These are phyloP conservation scores for Fusarium multiceps DNA, from an alignment of 2,329 filamentous ascomycete species.

Conservation along the genomic window DNA sequence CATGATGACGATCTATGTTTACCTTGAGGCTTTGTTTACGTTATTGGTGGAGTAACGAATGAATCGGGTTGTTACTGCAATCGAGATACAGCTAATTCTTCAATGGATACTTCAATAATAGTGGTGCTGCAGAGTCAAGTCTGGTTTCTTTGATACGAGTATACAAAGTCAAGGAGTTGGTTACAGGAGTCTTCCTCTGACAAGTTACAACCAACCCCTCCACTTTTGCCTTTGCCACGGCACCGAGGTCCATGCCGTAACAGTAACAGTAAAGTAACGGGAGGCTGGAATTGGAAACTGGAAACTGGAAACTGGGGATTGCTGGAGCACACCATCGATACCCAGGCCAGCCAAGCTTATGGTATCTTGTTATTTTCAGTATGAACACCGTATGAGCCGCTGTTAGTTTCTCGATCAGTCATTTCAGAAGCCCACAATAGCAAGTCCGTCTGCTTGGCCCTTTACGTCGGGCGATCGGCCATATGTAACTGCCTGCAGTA, in stretches of 20 bases:
- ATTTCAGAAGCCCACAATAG: background rate
- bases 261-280: background rate
- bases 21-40: background rate
- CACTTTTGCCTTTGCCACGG: conserved; percentile 18
- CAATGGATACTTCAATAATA: background rate
- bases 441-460: background rate
- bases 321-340: conserved; percentile 33
- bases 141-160: background rate
- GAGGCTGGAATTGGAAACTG: background rate
- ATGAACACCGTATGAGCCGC: background rate
- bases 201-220: conserved; percentile 24
- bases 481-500: background rate
- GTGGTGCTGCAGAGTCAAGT: background rate
- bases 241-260: conserved; percentile 27
- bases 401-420: background rate
- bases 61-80: background rate
- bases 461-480: conserved; percentile 27
- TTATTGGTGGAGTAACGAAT: conserved; percentile 2
- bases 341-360: conserved; percentile 23
- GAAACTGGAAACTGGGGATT: conserved; percentile 22
- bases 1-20: conserved; percentile 21
- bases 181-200: background rate
- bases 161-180: background rate
- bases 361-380: background rate
- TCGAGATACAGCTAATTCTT: background rate